These are phyloP conservation scores for Colletotrichum sp. DNA, from an alignment of 2,329 filamentous ascomycete species.

Conservation along the genomic window DNA sequence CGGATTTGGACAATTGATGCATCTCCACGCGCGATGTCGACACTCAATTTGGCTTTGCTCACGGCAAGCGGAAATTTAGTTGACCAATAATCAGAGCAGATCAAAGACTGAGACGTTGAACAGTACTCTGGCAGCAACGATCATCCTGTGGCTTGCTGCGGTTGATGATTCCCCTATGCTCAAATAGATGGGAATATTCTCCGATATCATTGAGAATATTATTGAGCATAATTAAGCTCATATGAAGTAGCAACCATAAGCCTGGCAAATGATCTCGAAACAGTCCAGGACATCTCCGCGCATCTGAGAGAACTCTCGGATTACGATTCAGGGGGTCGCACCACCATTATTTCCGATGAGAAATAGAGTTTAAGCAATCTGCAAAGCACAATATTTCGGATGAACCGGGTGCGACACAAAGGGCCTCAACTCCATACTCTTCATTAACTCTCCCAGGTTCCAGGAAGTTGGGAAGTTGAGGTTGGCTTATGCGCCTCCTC, in stretches of 20 bases:
- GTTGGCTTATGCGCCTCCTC: not conserved
- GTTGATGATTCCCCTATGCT: not conserved
- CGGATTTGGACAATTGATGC: not conserved
- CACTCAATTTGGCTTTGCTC: not conserved
- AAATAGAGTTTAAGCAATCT: not conserved
- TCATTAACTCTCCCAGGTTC: not conserved
- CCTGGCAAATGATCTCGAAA: not conserved
- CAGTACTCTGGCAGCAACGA: not conserved
- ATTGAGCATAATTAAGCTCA: not conserved
- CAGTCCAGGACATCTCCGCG: not conserved
- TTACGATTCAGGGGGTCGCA: not conserved
- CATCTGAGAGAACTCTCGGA: not conserved
- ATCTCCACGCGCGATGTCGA: not conserved
- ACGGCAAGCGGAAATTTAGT: not conserved
- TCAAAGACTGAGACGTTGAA: not conserved
- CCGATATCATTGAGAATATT: not conserved
- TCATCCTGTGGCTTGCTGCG: not conserved
- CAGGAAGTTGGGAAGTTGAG: not conserved
- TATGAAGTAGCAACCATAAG: not conserved
- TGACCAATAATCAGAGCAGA: not conserved
- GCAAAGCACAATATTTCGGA: not conserved
- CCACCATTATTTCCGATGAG: not conserved
- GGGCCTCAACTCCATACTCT: not conserved
- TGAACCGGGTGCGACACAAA: constrained; percentile 1
- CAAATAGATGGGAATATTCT: not conserved